Evolutionary conservation across 2,329 filamentous ascomycete species (phyloP).

Genomic region (Clonostachys solani): DNA sequence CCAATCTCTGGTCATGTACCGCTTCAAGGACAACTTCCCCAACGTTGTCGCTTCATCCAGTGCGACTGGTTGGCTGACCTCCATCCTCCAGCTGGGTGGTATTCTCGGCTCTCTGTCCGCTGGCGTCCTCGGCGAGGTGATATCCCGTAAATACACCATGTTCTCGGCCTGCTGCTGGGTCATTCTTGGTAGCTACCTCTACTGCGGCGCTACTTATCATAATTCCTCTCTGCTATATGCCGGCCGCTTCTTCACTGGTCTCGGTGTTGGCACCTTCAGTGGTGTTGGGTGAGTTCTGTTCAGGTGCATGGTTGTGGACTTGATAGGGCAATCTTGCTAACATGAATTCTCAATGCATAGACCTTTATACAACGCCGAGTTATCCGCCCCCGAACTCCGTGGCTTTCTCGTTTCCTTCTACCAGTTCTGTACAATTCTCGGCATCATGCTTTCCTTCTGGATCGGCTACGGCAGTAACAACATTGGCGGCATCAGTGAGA

Average conservation of each 20-base stretch:
- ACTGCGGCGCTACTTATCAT: conserved; percentile 31
- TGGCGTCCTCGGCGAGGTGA: conserved; percentile 42
- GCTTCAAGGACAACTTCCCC: conserved; percentile 44
- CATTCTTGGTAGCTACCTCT: conserved; percentile 37
- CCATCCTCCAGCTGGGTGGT: conserved; percentile 43
- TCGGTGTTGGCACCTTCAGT: conserved; percentile 42
- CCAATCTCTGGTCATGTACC: conserved; percentile 47
- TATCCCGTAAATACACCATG: conserved; percentile 48
- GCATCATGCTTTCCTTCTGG: conserved; percentile 57
- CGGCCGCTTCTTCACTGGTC: conserved; percentile 42
- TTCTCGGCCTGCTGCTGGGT: conserved; percentile 42
- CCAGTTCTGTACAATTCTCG: conserved; percentile 23
- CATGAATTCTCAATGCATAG: not conserved
- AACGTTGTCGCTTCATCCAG: conserved; percentile 37
- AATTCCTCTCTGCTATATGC: conserved; percentile 37
- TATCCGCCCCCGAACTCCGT: conserved; percentile 41
- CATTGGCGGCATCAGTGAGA: conserved; percentile 29
- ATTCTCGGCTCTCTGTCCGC: conserved; percentile 41
- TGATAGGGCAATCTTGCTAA: not conserved
- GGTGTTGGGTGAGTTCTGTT: conserved; percentile 20
- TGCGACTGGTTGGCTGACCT: conserved; percentile 46
- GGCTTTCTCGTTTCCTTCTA: conserved; percentile 32
- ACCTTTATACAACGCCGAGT: conserved; percentile 40
- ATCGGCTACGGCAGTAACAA: conserved; percentile 55
- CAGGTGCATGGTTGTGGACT: not conserved